Conservation (phyloP, 1,284 basidiomycete species). For the Cutaneotrichosporon dermatis region DNA sequence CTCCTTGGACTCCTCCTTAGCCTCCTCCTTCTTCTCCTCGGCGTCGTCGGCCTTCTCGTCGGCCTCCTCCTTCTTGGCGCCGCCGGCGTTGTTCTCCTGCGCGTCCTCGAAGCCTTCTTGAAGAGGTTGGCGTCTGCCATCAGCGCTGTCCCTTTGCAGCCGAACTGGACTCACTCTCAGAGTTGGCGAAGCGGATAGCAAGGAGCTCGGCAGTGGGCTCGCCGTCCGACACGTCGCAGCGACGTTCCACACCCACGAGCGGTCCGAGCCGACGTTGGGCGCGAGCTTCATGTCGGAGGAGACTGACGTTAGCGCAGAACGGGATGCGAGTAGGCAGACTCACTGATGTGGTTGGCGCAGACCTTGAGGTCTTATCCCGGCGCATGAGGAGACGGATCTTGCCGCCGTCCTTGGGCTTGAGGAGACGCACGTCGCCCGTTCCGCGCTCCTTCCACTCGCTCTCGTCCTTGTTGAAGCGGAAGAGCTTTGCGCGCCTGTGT, state of each 20-base stretch:
- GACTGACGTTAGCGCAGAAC: conserved; percentile 56
- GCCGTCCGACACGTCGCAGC: conserved; percentile 85
- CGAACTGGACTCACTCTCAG: conserved; percentile 69
- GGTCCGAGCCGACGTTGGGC: conserved; percentile 97
- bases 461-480: conserved; percentile 78
- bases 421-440: conserved; percentile 82
- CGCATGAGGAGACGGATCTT: conserved; percentile 98
- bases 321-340: conserved; percentile 46
- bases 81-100: conserved; percentile 62
- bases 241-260: conserved; percentile 99
- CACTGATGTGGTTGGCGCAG: conserved; percentile 95
- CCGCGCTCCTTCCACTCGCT: conserved; percentile 89
- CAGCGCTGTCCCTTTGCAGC: not conserved
- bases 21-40: conserved; percentile 27
- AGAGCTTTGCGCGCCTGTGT: conserved; percentile 91
- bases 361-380: conserved; percentile 99
- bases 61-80: conserved; percentile 33
- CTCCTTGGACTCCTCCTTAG: conserved; percentile 24
- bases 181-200: conserved; percentile 96
- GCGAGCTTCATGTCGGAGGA: conserved; percentile 87
- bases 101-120: conserved; percentile 78
- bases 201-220: conserved; percentile 88
- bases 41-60: conserved; percentile 40
- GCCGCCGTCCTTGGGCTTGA: conserved; percentile 79
- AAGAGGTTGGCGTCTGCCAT: conserved; percentile 74